These are phyloP conservation scores for Clavispora phyllophila DNA, from an alignment of 805 yeast genomes.

Conservation along the genomic window DNA sequence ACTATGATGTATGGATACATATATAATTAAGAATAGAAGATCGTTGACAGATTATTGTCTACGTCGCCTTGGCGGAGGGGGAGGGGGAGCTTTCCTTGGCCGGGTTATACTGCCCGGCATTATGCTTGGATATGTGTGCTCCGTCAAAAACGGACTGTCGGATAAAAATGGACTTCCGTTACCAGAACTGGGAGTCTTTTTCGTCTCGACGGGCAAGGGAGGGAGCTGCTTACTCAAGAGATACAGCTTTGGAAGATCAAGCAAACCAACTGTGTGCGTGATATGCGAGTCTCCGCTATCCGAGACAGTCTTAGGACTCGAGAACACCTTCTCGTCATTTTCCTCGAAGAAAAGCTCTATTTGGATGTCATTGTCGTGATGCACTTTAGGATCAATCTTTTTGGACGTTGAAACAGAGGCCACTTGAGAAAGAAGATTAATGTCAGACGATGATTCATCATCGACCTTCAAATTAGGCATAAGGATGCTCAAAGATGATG, in stretches of 20 bases:
- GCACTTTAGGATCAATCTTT: background rate
- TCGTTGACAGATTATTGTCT: background rate
- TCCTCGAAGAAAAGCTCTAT: conserved; percentile 10
- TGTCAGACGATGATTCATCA: conserved; percentile 6
- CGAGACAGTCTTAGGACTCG: conserved; percentile 1
- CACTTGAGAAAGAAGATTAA: conserved; percentile 10
- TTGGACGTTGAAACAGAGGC: conserved; percentile 32
- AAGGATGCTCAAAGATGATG: conserved; percentile 4
- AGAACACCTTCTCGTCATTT: conserved; percentile 29
- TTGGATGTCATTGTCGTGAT: background rate
- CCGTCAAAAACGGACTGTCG: background rate
- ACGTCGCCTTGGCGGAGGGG: conserved; percentile 22
- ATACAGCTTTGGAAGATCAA: conserved; percentile 32
- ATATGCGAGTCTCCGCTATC: background rate
- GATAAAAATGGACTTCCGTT: background rate
- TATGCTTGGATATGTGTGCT: background rate
- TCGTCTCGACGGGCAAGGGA: conserved; percentile 3
- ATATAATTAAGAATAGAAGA: background rate
- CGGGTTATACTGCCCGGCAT: background rate
- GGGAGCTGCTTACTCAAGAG: conserved; percentile 20
- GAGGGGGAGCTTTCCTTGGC: conserved; percentile 28
- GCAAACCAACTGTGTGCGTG: conserved; percentile 14
- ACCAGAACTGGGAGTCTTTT: background rate
- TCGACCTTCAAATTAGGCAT: conserved; percentile 1
- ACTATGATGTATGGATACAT: too few species aligned